Evolutionary conservation across 768 basidiomycete genomes (phyloP).

Genomic region (Tubosaeta sp.): DNA sequence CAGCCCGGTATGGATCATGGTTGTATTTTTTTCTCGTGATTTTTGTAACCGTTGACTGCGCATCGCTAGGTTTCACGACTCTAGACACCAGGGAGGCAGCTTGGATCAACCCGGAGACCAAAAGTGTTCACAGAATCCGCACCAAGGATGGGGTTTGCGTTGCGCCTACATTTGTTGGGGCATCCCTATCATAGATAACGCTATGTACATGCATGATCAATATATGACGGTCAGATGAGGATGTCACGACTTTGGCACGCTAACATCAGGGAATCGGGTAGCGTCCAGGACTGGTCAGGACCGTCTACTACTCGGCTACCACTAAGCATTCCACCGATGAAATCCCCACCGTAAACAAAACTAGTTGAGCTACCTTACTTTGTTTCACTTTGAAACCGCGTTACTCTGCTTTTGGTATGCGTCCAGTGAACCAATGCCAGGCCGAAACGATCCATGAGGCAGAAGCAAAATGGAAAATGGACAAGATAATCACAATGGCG

Average conservation of each 20-base stretch:
- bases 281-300: too few species aligned
- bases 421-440: constrained; percentile 32
- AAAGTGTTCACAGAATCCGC: constrained; percentile 76
- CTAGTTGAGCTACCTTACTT: neutral
- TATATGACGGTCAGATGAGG: neutral
- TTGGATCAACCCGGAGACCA: constrained; percentile 84
- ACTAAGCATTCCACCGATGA: too few species aligned
- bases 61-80: constrained; percentile 71
- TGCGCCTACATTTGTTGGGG: constrained; percentile 80
- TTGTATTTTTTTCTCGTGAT: constrained; percentile 1
- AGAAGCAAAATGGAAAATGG: constrained; percentile 29
- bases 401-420: constrained; percentile 31
- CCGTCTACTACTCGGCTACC: too few species aligned
- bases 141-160: constrained; percentile 81
- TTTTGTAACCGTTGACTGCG: constrained; percentile 2
- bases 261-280: too few species aligned
- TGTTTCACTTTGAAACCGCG: neutral
- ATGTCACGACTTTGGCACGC: neutral
- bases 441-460: constrained; percentile 33
- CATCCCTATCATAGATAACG: constrained; percentile 74
- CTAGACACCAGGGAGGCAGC: constrained; percentile 76
- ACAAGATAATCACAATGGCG: constrained; percentile 27
- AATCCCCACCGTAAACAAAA: neutral
- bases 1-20: constrained; percentile 62
- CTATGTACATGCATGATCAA: constrained; percentile 10